Evolutionary conservation across 2,329 filamentous ascomycete species (phyloP), one percentile per base, ranked within the genome.

Genomic region (Pseudogymnoascus sp.): DNA sequence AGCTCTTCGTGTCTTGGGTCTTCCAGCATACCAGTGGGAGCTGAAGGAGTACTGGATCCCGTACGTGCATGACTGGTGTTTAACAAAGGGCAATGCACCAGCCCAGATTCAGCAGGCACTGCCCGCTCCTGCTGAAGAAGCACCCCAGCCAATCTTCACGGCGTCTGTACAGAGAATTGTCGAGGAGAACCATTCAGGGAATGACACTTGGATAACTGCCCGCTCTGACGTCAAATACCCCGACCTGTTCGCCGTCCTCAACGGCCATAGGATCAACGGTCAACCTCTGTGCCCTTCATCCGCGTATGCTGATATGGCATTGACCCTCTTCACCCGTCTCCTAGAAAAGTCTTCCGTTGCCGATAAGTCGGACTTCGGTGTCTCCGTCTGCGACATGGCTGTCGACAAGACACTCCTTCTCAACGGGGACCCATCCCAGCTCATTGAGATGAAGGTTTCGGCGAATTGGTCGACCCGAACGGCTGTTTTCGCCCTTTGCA

Each of bases 301-400:
- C 1, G 67, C 87, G 12, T 86, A 86, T 66, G 82, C 80, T 12
- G 83, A 86, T 65, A 83, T 86, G 74, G 82, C 81, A 8, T 75
- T 85, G 72, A 84, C 82, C 13, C 72, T 84, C 21, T 61, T 79
- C 48, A 79, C 81, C 66, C 83, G 85, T 66, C 75, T 84, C 25
- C 78, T 79, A 69, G 78, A 79, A 68, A 12, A 76, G 77, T 10
- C 77, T 76, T 37, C 71, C 33, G 8, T 35, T 35, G 33, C 33
- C 9, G 33, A 35, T 35, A 35, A 35, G 33, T 13, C 33, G 33
- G 33, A 35, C 33, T 35, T 35, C 33, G 81, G 83, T 63, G 79
- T 83, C 31, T 76, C 74, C 3, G 33, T 35, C 33, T 35, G 33
- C 68, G 74, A 79, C 58, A 81, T 84, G 80, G 78, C 80, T 65